A percentile compares a stretch with the other conserved stretches of the same genome.
These are phyloP conservation scores for Russula griseocarnosa DNA, from an alignment of 768 basidiomycete species.

Conservation along the genomic window DNA sequence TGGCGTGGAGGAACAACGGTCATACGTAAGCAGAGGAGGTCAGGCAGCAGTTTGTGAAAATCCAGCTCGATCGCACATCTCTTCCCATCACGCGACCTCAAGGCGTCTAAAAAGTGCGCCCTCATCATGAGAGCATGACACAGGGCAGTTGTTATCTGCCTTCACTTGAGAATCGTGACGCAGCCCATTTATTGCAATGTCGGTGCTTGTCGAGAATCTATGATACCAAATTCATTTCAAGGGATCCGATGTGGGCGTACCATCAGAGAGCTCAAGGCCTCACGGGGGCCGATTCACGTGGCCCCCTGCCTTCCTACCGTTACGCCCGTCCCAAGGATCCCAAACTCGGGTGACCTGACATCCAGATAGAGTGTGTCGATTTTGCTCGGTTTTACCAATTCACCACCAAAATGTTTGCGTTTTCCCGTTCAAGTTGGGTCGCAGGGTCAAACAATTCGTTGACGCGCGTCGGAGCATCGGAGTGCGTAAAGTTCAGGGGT, in stretches of 20 bases:
- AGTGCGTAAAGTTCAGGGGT: neutral
- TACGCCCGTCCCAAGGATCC: neutral
- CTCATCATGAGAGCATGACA: neutral
- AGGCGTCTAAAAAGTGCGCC: neutral
- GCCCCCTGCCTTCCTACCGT: neutral
- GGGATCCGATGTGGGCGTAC: neutral
- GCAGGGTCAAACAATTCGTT: neutral
- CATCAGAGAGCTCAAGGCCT: neutral
- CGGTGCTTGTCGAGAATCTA: neutral
- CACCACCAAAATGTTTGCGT: neutral
- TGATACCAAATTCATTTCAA: conserved; percentile 1
- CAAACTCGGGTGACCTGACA: neutral
- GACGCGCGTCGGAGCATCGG: neutral
- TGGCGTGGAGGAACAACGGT: conserved; percentile 1
- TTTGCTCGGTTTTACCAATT: neutral
- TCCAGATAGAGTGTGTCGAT: conserved; percentile 11
- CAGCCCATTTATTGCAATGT: neutral
- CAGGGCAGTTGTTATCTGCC: neutral
- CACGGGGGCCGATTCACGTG: conserved; percentile 1
- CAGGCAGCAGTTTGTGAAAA: conserved; percentile 9
- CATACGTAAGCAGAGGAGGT: conserved; percentile 6
- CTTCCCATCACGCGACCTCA: conserved; percentile 11
- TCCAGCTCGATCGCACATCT: conserved; percentile 12
- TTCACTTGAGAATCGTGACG: neutral
- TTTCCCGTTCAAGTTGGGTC: neutral